phyloP scores from a whole-genome alignment of 805 yeast species.

The Candida glaebosa region DNA sequence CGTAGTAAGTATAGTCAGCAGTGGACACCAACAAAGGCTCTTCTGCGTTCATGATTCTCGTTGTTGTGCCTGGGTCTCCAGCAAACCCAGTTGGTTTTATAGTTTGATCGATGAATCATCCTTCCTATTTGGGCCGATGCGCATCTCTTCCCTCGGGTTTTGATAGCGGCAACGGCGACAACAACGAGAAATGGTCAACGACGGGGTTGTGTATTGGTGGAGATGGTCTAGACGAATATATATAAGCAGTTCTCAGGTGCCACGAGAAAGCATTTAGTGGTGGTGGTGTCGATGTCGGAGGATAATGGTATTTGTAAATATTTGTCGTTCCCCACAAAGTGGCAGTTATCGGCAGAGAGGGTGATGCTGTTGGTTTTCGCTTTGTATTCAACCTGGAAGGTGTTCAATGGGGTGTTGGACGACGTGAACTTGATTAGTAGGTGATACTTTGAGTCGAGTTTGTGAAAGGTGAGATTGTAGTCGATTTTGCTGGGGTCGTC shows the following conservation, averaged over 20 bases:
- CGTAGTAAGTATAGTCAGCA: conserved; percentile 17
- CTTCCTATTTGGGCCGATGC: too few relatives aligned
- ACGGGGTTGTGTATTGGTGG: neutral
- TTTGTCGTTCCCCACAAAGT: neutral
- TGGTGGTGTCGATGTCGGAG: conserved; percentile 2
- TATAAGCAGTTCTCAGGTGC: conserved; percentile 13
- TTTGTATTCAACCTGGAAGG: conserved; percentile 1
- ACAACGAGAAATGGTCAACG: neutral
- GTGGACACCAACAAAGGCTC: conserved; percentile 22
- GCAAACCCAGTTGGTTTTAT: neutral
- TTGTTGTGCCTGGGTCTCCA: neutral
- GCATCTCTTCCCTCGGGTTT: too few relatives aligned
- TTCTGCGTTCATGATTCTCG: conserved; percentile 20
- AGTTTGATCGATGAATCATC: too few relatives aligned
- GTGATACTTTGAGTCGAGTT: conserved; percentile 3
- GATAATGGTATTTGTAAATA: conserved; percentile 11
- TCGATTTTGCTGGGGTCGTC: neutral
- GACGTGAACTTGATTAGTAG: conserved; percentile 16
- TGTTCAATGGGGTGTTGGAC: conserved; percentile 12
- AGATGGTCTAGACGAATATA: conserved; percentile 9
- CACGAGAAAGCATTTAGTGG: conserved; percentile 12
- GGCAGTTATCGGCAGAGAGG: conserved; percentile 5
- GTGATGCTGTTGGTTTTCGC: neutral
- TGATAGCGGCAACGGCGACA: too few relatives aligned
- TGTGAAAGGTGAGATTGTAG: conserved; percentile 5